phyloP scores from a whole-genome alignment of 2,329 filamentous ascomycete species.

The Gaeumannomyces sp. region DNA sequence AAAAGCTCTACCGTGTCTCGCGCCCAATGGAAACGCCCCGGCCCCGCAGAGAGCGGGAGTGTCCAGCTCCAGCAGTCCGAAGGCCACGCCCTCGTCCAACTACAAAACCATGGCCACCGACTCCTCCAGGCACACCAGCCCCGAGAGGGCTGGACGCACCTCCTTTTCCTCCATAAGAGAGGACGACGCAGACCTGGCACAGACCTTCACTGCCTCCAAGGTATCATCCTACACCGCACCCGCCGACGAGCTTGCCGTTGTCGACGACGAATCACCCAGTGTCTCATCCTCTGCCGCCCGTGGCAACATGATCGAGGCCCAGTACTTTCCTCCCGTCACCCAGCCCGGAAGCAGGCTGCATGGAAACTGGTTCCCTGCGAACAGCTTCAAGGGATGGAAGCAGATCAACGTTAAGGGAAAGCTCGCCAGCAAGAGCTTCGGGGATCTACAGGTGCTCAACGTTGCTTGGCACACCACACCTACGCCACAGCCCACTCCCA shows the following conservation, averaged over 20 bases:
- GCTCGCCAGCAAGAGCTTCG: slow-evolving; percentile 54
- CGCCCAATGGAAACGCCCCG: not conserved
- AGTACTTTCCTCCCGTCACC: slow-evolving; percentile 47
- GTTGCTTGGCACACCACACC: slow-evolving; percentile 42
- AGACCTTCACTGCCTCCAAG: slow-evolving; percentile 59
- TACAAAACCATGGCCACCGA: slow-evolving; percentile 22
- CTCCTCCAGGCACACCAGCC: slow-evolving; percentile 18
- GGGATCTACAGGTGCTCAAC: slow-evolving; percentile 50
- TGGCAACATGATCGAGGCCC: slow-evolving; percentile 32
- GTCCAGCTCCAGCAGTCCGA: not conserved
- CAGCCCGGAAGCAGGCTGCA: slow-evolving; percentile 51
- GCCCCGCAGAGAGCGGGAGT: not conserved
- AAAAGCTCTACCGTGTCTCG: not conserved
- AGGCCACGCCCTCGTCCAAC: slow-evolving; percentile 10
- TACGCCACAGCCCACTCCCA: slow-evolving; percentile 10
- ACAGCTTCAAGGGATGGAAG: slow-evolving; percentile 58
- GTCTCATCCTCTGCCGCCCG: slow-evolving; percentile 3
- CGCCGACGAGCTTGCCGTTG: slow-evolving; percentile 42
- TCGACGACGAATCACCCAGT: slow-evolving; percentile 43
- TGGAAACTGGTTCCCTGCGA: slow-evolving; percentile 51
- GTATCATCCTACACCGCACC: slow-evolving; percentile 49
- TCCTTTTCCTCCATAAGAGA: slow-evolving; percentile 59
- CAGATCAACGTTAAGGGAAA: slow-evolving; percentile 53
- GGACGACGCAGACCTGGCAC: slow-evolving; percentile 51
- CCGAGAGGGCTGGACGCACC: slow-evolving; percentile 37